Conservation (phyloP, 164 flowering plant species). For the Buxus sempervirens region DNA sequence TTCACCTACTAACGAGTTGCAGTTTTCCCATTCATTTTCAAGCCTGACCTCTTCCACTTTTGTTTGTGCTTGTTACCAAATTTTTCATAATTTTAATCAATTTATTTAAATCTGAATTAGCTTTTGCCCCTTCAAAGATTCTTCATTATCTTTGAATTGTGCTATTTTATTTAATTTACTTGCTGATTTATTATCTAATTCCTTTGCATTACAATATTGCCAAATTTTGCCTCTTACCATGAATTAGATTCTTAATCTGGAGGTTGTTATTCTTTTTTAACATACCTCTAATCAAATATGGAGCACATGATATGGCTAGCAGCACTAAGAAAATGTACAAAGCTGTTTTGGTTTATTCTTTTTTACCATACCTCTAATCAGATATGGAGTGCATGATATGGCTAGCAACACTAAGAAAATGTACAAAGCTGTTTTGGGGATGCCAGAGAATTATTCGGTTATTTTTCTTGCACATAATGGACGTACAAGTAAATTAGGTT, state of each 20-base stretch:
- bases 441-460: conserved; percentile 65
- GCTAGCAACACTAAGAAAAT: conserved; percentile 70
- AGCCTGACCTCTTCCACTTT: neutral
- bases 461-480: conserved; percentile 94
- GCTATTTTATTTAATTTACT: too few relatives aligned
- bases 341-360: conserved; percentile 37
- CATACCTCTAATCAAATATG: conserved; percentile 47
- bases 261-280: neutral
- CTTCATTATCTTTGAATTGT: neutral
- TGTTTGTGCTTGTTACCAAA: neutral
- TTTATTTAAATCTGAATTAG: neutral
- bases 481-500: conserved; percentile 53
- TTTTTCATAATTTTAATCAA: too few relatives aligned
- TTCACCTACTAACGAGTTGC: too few relatives aligned
- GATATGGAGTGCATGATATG: conserved; percentile 75
- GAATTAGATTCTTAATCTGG: neutral
- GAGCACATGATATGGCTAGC: conserved; percentile 57
- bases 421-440: conserved; percentile 48
- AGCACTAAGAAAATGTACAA: conserved; percentile 67
- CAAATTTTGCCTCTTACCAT: neutral
- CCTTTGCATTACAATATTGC: neutral
- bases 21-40: neutral
- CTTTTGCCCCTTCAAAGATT: neutral
- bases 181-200: neutral
- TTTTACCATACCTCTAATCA: conserved; percentile 16